Conservation (phyloP, 495 filamentous ascomycete species). For the Penicillium egyptiacum region DNA sequence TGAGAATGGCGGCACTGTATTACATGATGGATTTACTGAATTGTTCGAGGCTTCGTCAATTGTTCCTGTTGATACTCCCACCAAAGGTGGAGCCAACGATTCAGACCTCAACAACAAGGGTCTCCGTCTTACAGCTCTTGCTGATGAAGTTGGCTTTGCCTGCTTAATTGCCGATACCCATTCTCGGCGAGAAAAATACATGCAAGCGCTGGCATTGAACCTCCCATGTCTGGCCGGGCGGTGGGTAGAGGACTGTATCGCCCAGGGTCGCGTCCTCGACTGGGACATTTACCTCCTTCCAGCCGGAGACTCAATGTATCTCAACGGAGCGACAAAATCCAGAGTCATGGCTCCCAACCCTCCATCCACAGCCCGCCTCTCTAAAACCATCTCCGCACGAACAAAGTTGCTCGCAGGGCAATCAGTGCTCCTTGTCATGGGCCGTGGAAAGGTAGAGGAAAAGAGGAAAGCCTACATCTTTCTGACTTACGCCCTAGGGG, state of each 20-base stretch:
- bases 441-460: slow-evolving; percentile 63
- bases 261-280: slow-evolving; percentile 58
- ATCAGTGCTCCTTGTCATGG: slow-evolving; percentile 73
- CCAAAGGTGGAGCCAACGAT: slow-evolving; percentile 20
- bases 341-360: slow-evolving; percentile 61
- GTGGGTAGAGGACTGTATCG: slow-evolving; percentile 77
- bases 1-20: slow-evolving; percentile 67
- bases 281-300: slow-evolving; percentile 84
- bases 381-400: slow-evolving; percentile 55
- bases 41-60: slow-evolving; percentile 64
- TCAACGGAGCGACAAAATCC: slow-evolving; percentile 76
- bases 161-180: slow-evolving; percentile 84
- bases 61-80: slow-evolving; percentile 30
- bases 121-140: slow-evolving; percentile 50
- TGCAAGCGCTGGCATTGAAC: slow-evolving; percentile 90
- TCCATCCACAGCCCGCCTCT: slow-evolving; percentile 56
- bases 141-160: slow-evolving; percentile 67
- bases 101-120: slow-evolving; percentile 20
- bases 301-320: slow-evolving; percentile 74
- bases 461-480: slow-evolving; percentile 65
- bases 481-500: slow-evolving; percentile 75
- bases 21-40: slow-evolving; percentile 78
- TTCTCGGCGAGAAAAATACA: slow-evolving; percentile 87
- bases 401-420: slow-evolving; percentile 63
- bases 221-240: slow-evolving; percentile 77